Base-by-base conservation (phyloP, 2,329 filamentous ascomycete genomes). In the Fonsecaea multimorphosa region DNA sequence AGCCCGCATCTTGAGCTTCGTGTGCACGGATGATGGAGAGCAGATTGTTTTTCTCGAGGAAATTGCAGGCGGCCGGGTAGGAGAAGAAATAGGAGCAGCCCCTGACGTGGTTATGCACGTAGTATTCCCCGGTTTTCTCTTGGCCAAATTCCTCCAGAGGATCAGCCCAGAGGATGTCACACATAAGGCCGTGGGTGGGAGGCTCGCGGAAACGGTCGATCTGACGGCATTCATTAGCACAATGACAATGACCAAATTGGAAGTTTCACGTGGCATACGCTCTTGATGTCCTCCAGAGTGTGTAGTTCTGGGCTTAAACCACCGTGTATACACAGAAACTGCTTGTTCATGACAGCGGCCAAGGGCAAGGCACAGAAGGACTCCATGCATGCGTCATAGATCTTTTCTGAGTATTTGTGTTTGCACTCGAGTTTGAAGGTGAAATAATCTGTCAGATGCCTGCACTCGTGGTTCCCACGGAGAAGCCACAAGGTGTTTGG, bases 361-460 rank as follows among this genome's bases (percentile, higher is more conserved):
- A 99, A 84, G 32, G 95, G 95, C 70, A 99, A 83, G 70, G 90
- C 86, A 82, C 95, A 99, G 85, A 99, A 99, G 0, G 95, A 96
- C 71, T 99, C 94, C 88, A 97, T 96, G 82, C 95, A 98, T 64
- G 95, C 94, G 76, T 99, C 94, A 78, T 99, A 99, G 66, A 99
- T 87, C 70, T 87, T 87, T 82, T 98, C 95, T 36, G 92, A 97
- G 82, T 99, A 99, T 80, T 99, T 99, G 87, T 99, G 95, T 83
- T 97, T 97, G 86, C 95, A 99, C 80, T 99, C 95, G 65, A 99
- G 89, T 85, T 99, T 98, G 85, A 99, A 99, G 68, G 95, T 99
- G 82, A 99, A 99, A 85, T 99, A 99, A 78, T 99, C 95, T 64
- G 95, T 99, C 85, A 99, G 86, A 83, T 99, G 95, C 75, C 95